phyloP scores from a whole-genome alignment of 139 green algal genomes.

The Astrephomene gubernaculifera region DNA sequence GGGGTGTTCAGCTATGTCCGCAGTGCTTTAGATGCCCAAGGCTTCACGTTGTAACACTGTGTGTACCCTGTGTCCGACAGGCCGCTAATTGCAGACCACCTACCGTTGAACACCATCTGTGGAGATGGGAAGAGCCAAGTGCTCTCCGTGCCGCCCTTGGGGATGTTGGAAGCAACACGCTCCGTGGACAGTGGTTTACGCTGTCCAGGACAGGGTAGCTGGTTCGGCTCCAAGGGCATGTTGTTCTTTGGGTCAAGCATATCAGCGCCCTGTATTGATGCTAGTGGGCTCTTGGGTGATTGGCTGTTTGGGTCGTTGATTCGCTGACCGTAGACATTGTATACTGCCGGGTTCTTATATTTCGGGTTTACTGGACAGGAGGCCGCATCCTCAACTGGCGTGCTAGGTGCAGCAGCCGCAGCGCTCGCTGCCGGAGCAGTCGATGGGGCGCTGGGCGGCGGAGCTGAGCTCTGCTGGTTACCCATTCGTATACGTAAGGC shows the following conservation, averaged over 20 bases:
- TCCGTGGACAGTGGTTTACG: constrained; percentile 80
- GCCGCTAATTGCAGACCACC: not conserved
- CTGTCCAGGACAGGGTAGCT: constrained; percentile 89
- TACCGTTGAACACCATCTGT: constrained; percentile 98
- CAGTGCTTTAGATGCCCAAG: too few relatives aligned
- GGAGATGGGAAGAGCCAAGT: constrained; percentile 95
- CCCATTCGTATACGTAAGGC: too few relatives aligned
- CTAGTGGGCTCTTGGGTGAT: constrained; percentile 26
- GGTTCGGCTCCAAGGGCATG: constrained; percentile 93
- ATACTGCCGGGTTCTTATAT: constrained; percentile 71
- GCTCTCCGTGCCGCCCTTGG: constrained; percentile 87
- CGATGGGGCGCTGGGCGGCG: not conserved
- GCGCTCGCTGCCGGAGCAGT: constrained; percentile 4
- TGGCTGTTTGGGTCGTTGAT: constrained; percentile 68
- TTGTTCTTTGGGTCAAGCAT: constrained; percentile 89
- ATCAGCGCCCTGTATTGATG: constrained; percentile 47
- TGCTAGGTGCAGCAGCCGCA: not conserved
- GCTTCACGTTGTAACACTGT: too few relatives aligned
- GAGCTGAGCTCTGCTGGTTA: constrained; percentile 6
- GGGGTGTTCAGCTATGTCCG: too few relatives aligned
- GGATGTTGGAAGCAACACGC: constrained; percentile 84
- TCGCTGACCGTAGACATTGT: constrained; percentile 93
- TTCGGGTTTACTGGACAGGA: constrained; percentile 23
- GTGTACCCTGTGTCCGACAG: too few relatives aligned
- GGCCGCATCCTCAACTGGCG: not conserved